These are phyloP conservation scores for Pseudocercospora musae DNA, from an alignment of 2,329 filamentous ascomycete genomes.

Conservation along the genomic window DNA sequence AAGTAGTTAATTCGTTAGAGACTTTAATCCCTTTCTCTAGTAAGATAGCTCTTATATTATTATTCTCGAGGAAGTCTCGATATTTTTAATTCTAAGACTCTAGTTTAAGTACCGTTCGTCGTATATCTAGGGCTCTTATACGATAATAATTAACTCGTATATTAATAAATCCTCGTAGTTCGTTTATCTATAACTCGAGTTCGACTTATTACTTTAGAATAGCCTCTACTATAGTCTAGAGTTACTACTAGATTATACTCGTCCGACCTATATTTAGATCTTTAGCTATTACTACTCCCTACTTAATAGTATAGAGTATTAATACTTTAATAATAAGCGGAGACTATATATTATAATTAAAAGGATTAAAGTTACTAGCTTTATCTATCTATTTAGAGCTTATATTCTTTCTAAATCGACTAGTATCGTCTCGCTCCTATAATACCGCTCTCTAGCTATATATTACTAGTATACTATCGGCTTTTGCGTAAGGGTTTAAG, in stretches of 20 bases:
- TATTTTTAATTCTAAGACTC: neutral
- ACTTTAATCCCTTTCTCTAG: neutral
- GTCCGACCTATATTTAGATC: neutral
- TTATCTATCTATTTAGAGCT: neutral
- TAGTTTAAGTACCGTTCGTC: neutral
- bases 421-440: neutral
- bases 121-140: neutral
- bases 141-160: neutral
- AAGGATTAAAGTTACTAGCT: neutral
- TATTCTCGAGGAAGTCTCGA: neutral
- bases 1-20: neutral
- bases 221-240: neutral
- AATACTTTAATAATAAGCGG: neutral
- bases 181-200: neutral
- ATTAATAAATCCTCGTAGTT: neutral
- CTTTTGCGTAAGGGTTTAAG: neutral
- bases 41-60: neutral
- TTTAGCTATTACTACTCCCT: neutral
- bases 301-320: neutral
- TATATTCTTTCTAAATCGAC: neutral
- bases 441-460: neutral
- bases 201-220: neutral
- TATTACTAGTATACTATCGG: neutral
- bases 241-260: neutral
- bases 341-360: neutral